A percentile compares a stretch with the other conserved stretches of the same genome.
phyloP scores from a whole-genome alignment of 1,284 basidiomycete species.

The Lentinula novae-zelandiae region DNA sequence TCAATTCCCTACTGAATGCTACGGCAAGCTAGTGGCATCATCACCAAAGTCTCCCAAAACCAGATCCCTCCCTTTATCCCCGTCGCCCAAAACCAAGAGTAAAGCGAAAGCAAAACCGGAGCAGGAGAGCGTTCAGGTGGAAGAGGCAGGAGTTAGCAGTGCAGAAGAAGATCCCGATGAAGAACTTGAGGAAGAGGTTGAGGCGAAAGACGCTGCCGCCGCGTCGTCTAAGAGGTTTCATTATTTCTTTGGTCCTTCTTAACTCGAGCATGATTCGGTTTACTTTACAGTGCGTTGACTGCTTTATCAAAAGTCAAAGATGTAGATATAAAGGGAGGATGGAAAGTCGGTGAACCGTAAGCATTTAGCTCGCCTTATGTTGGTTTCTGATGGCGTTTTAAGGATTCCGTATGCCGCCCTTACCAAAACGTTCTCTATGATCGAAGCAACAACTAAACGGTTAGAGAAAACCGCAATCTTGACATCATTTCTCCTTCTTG shows the following conservation, averaged over 20 bases:
- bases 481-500: conserved; percentile 85
- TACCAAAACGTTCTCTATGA: conserved; percentile 83
- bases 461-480: conserved; percentile 90
- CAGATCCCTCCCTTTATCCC: conserved; percentile 17
- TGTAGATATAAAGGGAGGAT: conserved; percentile 81
- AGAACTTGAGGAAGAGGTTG: conserved; percentile 26
- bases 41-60: conserved; percentile 5
- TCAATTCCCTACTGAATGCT: not conserved
- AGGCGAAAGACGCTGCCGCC: conserved; percentile 26
- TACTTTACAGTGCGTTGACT: conserved; percentile 59
- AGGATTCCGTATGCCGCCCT: conserved; percentile 95
- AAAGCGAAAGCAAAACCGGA: conserved; percentile 29
- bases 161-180: conserved; percentile 50
- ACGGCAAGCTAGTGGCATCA: not conserved
- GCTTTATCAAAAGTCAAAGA: conserved; percentile 60
- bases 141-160: conserved; percentile 20
- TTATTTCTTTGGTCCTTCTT: not conserved
- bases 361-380: conserved; percentile 25
- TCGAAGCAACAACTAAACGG: conserved; percentile 95
- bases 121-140: conserved; percentile 30
- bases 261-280: not conserved
- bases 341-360: conserved; percentile 85
- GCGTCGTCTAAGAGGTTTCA: conserved; percentile 61
- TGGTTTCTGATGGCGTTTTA: conserved; percentile 9
- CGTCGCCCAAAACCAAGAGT: conserved; percentile 20